Conservation (phyloP, 164 flowering plant genomes). For the Liriodendron chinense region DNA sequence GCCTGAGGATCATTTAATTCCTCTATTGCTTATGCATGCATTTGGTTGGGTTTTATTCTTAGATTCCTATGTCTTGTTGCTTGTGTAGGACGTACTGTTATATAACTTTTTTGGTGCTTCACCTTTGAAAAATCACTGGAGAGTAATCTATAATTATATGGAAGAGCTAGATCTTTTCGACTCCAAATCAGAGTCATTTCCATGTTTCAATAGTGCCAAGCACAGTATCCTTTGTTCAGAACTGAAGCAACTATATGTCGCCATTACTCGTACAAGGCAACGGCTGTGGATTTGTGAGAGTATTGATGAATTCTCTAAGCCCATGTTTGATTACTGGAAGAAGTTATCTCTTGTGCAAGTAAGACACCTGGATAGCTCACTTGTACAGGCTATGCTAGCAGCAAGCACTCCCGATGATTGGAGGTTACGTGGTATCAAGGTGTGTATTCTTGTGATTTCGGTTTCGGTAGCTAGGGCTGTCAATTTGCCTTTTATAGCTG, state of each 20-base stretch:
- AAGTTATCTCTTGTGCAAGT: slow-evolving; percentile 47
- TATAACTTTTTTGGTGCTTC: slow-evolving; percentile 78
- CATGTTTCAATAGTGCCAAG: slow-evolving; percentile 43
- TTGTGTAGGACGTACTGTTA: slow-evolving; percentile 68
- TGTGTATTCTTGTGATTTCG: slow-evolving; percentile 10
- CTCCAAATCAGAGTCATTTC: slow-evolving; percentile 24
- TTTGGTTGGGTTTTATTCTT: too few species aligned
- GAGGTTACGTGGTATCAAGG: slow-evolving; percentile 67
- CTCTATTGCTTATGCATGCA: too few species aligned
- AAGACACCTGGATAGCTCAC: slow-evolving; percentile 48
- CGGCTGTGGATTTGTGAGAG: slow-evolving; percentile 82
- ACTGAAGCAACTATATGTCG: slow-evolving; percentile 79
- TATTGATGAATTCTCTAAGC: slow-evolving; percentile 42
- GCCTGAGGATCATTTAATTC: too few species aligned
- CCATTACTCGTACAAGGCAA: slow-evolving; percentile 82
- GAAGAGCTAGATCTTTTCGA: slow-evolving; percentile 43
- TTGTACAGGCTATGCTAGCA: slow-evolving; percentile 58
- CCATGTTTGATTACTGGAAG: slow-evolving; percentile 81
- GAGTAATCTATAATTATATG: slow-evolving; percentile 68
- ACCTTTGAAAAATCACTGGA: slow-evolving; percentile 65
- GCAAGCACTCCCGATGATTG: slow-evolving; percentile 70
- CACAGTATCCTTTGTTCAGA: slow-evolving; percentile 74
- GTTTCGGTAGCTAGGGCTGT: neutral
- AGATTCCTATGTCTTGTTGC: neutral
- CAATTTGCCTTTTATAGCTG: neutral